phyloP scores from a whole-genome alignment of 1,284 basidiomycete species.

The Sporisorium exsertum region DNA sequence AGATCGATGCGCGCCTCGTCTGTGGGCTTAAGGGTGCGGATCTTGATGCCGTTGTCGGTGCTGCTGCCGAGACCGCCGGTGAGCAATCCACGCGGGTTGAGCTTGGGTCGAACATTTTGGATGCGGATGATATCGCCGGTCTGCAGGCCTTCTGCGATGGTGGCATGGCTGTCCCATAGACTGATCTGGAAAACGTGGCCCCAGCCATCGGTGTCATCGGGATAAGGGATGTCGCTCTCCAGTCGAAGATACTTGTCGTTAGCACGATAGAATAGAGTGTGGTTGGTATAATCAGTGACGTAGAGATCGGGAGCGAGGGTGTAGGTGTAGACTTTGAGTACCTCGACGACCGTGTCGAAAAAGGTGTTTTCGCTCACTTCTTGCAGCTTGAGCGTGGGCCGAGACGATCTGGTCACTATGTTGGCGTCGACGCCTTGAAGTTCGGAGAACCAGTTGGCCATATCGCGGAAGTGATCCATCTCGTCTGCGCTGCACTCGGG shows the following conservation, averaged over 20 bases:
- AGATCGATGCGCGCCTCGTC: constrained; percentile 37
- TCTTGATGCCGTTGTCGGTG: constrained; percentile 49
- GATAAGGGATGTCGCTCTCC: constrained; percentile 30
- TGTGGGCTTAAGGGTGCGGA: constrained; percentile 38
- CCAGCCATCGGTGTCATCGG: constrained; percentile 42
- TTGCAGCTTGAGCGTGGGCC: constrained; percentile 37
- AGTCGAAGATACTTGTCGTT: constrained; percentile 50
- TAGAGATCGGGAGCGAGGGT: constrained; percentile 56
- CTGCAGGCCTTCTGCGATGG: constrained; percentile 46
- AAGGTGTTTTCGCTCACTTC: constrained; percentile 46
- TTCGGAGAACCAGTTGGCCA: constrained; percentile 43
- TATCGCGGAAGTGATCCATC: constrained; percentile 45
- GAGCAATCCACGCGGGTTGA: constrained; percentile 48
- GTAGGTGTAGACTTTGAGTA: constrained; percentile 55
- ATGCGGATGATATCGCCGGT: constrained; percentile 58
- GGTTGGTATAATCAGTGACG: constrained; percentile 61
- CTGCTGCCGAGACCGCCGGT: constrained; percentile 53
- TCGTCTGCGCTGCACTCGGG: constrained; percentile 46
- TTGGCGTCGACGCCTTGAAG: constrained; percentile 38
- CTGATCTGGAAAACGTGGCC: constrained; percentile 59
- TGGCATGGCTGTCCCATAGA: constrained; percentile 57
- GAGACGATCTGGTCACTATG: constrained; percentile 19
- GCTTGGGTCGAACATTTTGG: constrained; percentile 52
- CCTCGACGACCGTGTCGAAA: constrained; percentile 57
- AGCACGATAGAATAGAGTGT: constrained; percentile 47